A percentile compares a stretch with the other conserved stretches of the same genome.
phyloP scores from a whole-genome alignment of 106 monocot species.

The Dendrobium chrysotoxum region DNA sequence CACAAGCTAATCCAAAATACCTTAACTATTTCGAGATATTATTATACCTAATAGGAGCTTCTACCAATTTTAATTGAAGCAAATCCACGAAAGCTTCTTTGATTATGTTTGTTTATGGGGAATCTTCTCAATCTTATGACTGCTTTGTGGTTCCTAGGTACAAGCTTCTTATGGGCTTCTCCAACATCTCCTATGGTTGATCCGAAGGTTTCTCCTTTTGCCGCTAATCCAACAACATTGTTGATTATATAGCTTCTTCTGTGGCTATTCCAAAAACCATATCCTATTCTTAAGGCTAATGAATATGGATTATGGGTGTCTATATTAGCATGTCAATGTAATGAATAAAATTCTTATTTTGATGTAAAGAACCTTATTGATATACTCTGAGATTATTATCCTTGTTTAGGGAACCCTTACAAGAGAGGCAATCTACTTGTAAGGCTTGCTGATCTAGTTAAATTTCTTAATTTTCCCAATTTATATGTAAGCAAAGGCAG shows the following conservation, averaged over 20 bases:
- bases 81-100: not conserved
- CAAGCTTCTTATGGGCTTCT: not conserved
- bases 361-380: not conserved
- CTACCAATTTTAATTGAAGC: too few relatives aligned
- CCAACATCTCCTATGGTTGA: not conserved
- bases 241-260: not conserved
- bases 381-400: not conserved
- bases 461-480: not conserved
- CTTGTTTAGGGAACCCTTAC: not conserved
- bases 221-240: not conserved
- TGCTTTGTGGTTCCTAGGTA: not conserved
- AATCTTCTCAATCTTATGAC: not conserved
- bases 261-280: not conserved
- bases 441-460: not conserved
- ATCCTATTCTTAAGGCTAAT: not conserved
- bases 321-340: not conserved
- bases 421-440: not conserved
- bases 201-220: not conserved
- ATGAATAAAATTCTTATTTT: not conserved
- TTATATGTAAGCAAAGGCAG: too few relatives aligned
- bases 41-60: not conserved
- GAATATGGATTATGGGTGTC: not conserved
- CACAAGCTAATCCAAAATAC: not conserved
- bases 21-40: not conserved
- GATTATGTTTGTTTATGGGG: not conserved